Evolutionary conservation across 1,284 basidiomycete species (phyloP), one percentile per base, ranked within the genome.

Genomic region (Schizophyllum amplum): DNA sequence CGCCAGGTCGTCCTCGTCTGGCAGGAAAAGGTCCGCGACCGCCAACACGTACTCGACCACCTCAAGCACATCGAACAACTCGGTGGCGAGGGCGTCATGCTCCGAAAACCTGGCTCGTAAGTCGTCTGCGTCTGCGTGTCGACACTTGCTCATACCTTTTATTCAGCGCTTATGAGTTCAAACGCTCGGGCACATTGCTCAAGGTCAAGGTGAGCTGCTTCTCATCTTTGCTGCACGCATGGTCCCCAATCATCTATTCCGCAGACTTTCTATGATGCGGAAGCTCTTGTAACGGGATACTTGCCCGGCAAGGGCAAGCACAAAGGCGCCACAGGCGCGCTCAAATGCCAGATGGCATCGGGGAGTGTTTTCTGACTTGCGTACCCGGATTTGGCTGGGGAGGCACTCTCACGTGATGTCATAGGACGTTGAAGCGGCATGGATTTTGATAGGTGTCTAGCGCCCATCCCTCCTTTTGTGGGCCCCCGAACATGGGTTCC

Each of bases 21-120:
- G 58, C 84, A 87, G n/a, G 71, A 75, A 57, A 61, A 71, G 54
- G 83, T 78, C 25, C 70, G 69, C 55, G 70, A 69, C 54, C 70
- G 74, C 13, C 70, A 79, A 9, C 82, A 86, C 62, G 76, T 87
- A 2, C 67, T 80, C 0, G 73, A 78, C 51, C 74, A 76, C 61
- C 71, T 86, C 57, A 76, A 81, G 62, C 75, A 80, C 55, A 70
- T 86, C 9, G 80, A 85, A 65, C 64, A 63, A 1, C 60, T 79
- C 3, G 83, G 83, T 17, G 85, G 84, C 0, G 84, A 87, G 68
- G 85, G 85, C 22, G 66, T 87, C 21, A 87, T 87, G 85, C 71
- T 86, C n/a, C 72, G 84, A 15, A 73, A 77, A 58, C 77, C 83
- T 5, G 68, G 65, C 24, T 81, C 79, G 76, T 79, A 58, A 60